Conservation (phyloP, 1,284 basidiomycete species). For the Limonomyces culmigenus region DNA sequence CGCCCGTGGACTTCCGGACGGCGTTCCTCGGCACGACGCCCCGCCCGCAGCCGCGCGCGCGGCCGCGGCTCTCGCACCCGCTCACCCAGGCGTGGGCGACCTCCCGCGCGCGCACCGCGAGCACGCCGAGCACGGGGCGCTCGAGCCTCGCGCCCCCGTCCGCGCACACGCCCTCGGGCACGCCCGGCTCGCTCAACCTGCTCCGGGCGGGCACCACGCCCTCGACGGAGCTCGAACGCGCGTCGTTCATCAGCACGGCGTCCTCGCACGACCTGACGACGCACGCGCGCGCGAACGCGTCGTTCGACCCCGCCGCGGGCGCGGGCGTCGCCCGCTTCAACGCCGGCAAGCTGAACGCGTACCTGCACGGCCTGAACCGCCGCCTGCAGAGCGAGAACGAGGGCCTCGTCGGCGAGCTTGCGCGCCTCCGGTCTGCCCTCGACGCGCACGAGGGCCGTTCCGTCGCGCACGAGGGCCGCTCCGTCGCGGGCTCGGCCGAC, state of each 20-base stretch:
- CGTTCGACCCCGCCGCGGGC: slow-evolving; percentile 56
- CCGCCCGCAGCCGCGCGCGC: slow-evolving; percentile 19
- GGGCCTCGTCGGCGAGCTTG: slow-evolving; percentile 30
- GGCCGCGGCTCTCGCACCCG: slow-evolving; percentile 42
- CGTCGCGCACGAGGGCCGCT: slow-evolving; percentile 17
- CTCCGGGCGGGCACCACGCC: slow-evolving; percentile 3
- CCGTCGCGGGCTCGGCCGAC: slow-evolving; percentile 21
- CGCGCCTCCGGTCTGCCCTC: slow-evolving; percentile 28
- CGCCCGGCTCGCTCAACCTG: neutral
- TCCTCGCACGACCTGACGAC: slow-evolving; percentile 75
- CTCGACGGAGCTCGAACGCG: slow-evolving; percentile 22
- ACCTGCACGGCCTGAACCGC: slow-evolving; percentile 66
- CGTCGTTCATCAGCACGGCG: slow-evolving; percentile 58
- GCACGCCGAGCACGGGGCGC: too few species aligned
- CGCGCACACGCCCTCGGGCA: slow-evolving; percentile 1
- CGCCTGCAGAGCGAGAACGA: slow-evolving; percentile 72
- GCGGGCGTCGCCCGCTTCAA: slow-evolving; percentile 55
- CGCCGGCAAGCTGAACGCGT: slow-evolving; percentile 63
- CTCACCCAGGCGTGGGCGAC: slow-evolving; percentile 31
- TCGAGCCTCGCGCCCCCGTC: slow-evolving; percentile 11
- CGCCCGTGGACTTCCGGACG: neutral
- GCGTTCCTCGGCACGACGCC: slow-evolving; percentile 34
- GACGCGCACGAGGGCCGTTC: slow-evolving; percentile 14
- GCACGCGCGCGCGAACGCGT: slow-evolving; percentile 66
- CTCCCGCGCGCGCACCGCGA: too few species aligned